Evolutionary conservation across 768 basidiomycete genomes (phyloP), one percentile per base, ranked within the genome.

Genomic region (Kwoniella sp.): DNA sequence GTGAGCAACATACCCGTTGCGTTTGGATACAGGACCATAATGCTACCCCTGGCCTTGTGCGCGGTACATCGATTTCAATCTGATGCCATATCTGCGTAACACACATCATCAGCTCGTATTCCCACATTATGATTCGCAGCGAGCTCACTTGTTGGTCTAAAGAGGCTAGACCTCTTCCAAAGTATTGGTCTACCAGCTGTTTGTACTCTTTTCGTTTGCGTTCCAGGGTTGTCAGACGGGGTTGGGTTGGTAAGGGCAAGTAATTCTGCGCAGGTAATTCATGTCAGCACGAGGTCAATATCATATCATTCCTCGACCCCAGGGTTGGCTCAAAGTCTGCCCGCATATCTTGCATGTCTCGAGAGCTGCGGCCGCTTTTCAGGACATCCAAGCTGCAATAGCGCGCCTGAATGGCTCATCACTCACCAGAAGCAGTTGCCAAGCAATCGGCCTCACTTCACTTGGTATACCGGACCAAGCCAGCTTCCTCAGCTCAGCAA

Each of bases 51-150:
- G 96, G 94, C 54, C 94, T 82, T 40, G 96, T 99, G 57, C 96
- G 84, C 12, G 96, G 96, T 6, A 97, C 95, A 74, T 99, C 96
- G 64, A 97, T 98, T 76, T 92, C 92, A 71, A 98, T 98, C 80
- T 99, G 96, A 81, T 98, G 96, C 96, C 96, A 98, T 76, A 98
- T 95, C 80, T 91, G 50, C 6, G 12, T 1, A 30, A 13, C n/a
- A 0, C 10, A 51, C 27, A 21, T 44, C 2, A n/a, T 30, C n/a
- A 37, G 24, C 21, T 46, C 3, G 13, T 9, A 48, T 21, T 6
- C 12, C 21, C 9, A 26, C 5, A 24, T 36, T 24, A 33, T 33
- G 13, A 33, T 13, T 6, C 33, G 7, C 6, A 44, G 40, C 8
- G 4, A 12, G 65, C 72, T 37, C 24, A 76, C 78, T 62, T 76